phyloP scores from a whole-genome alignment of 1,284 basidiomycete species.

The Ceratobasidium sp. region DNA sequence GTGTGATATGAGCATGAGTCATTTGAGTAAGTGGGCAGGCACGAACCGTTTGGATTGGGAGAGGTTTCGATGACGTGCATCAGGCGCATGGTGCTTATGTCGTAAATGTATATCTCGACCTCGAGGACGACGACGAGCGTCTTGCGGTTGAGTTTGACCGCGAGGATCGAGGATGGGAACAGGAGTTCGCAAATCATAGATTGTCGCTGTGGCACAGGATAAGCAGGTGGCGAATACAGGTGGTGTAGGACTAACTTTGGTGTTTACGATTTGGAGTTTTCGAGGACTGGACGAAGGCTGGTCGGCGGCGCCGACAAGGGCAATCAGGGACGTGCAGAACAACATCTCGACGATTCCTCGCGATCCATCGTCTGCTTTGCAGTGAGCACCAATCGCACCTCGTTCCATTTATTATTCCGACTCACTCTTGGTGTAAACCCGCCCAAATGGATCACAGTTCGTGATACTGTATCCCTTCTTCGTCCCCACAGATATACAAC shows the following conservation, averaged over 20 bases:
- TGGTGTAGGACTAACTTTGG: conserved; percentile 72
- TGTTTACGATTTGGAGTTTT: conserved; percentile 97
- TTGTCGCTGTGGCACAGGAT: conserved; percentile 72
- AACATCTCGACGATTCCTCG: conserved; percentile 98
- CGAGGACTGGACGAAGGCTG: conserved; percentile 87
- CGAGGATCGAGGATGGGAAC: conserved; percentile 94
- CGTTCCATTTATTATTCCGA: conserved; percentile 48
- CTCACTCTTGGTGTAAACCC: conserved; percentile 94
- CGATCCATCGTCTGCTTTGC: conserved; percentile 82
- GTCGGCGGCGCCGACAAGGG: conserved; percentile 94
- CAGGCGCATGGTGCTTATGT: conserved; percentile 98
- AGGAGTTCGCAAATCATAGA: conserved; percentile 98
- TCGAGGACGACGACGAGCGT: conserved; percentile 96
- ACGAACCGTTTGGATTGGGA: conserved; percentile 89
- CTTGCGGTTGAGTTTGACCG: conserved; percentile 97
- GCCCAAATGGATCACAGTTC: conserved; percentile 97
- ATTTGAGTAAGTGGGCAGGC: conserved; percentile 18
- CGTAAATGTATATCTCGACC: conserved; percentile 97
- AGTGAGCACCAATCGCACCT: not conserved
- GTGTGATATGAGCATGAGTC: conserved; percentile 4
- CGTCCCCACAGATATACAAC: conserved; percentile 94
- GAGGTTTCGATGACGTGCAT: conserved; percentile 98
- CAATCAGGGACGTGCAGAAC: conserved; percentile 97
- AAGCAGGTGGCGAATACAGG: not conserved
- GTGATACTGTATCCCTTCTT: conserved; percentile 96